A percentile compares a stretch with the other conserved stretches of the same genome.
These are phyloP conservation scores for Trypanosoma mega DNA, from an alignment of 208 protist species.

Conservation along the genomic window DNA sequence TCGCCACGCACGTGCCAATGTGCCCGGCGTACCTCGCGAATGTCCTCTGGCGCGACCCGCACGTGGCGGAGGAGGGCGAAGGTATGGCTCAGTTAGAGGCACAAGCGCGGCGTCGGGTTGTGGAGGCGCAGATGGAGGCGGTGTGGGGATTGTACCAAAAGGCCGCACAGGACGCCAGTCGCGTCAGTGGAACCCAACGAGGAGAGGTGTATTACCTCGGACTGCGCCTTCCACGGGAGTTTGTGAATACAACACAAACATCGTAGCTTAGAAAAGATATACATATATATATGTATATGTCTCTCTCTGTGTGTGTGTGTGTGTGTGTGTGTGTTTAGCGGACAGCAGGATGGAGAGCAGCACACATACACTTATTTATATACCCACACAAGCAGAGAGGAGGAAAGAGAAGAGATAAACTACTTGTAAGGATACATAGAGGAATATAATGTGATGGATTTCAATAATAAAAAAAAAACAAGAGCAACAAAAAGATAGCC, in stretches of 20 bases:
- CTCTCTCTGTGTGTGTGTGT: not conserved
- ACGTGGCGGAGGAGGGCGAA: not conserved
- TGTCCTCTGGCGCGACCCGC: constrained; percentile 10
- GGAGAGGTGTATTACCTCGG: constrained; percentile 27
- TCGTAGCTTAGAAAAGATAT: not conserved
- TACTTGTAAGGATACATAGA: too few relatives aligned
- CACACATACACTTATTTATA: too few relatives aligned
- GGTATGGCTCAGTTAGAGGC: constrained; percentile 6
- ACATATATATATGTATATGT: constrained; percentile 4
- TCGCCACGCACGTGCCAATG: constrained; percentile 12
- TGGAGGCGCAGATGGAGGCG: constrained; percentile 19
- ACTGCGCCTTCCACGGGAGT: constrained; percentile 5
- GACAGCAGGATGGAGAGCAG: too few relatives aligned
- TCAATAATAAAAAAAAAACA: constrained; percentile 1
- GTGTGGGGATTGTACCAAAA: constrained; percentile 24
- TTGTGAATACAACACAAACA: not conserved
- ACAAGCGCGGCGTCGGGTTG: not conserved
- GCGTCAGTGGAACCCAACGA: not conserved
- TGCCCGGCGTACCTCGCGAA: constrained; percentile 25
- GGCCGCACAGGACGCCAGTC: constrained; percentile 18
- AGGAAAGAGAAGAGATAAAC: too few relatives aligned
- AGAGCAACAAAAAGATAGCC: not conserved
- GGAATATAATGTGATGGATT: too few relatives aligned
- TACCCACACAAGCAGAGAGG: too few relatives aligned
- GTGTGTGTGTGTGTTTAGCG: not conserved